A percentile compares a stretch with the other conserved stretches of the same genome.
Conservation (phyloP, 2,329 filamentous ascomycete genomes). For the Colletotrichum simmondsii region DNA sequence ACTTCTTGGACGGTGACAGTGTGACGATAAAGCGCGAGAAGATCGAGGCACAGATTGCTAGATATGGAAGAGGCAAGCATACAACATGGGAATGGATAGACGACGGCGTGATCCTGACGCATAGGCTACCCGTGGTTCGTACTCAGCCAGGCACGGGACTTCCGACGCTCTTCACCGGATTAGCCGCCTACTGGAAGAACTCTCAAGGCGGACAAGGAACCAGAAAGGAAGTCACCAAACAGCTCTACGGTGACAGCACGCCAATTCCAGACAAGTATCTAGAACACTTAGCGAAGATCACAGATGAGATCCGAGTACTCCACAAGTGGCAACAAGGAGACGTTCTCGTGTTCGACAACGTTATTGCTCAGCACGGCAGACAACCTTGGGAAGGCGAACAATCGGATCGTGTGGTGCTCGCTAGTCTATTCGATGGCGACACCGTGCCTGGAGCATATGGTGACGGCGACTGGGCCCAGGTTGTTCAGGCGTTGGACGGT, state of each 20-base stretch:
- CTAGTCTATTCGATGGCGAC: slow-evolving; percentile 58
- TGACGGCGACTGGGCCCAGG: slow-evolving; percentile 55
- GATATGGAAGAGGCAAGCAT: slow-evolving; percentile 55
- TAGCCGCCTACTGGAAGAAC: slow-evolving; percentile 57
- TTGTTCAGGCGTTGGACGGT: slow-evolving; percentile 54
- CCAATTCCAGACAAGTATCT: slow-evolving; percentile 58
- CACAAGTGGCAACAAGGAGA: slow-evolving; percentile 59
- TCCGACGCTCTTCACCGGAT: slow-evolving; percentile 57
- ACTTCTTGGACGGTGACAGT: slow-evolving; percentile 55
- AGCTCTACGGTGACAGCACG: slow-evolving; percentile 57
- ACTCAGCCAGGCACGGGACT: slow-evolving; percentile 57
- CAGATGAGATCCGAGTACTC: slow-evolving; percentile 59
- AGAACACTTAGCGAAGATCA: slow-evolving; percentile 52
- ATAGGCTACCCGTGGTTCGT: slow-evolving; percentile 56
- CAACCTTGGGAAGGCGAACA: slow-evolving; percentile 60
- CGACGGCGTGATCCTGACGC: slow-evolving; percentile 54
- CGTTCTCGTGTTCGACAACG: slow-evolving; percentile 60
- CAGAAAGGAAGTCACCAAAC: slow-evolving; percentile 47
- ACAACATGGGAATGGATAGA: slow-evolving; percentile 61
- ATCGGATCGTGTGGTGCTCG: slow-evolving; percentile 55
- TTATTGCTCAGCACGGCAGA: slow-evolving; percentile 59
- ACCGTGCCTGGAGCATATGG: slow-evolving; percentile 55
- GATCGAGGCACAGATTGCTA: slow-evolving; percentile 59
- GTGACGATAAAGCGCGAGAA: slow-evolving; percentile 51
- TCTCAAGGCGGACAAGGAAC: background rate